These are phyloP conservation scores for Physcia stellaris DNA, from an alignment of 495 filamentous ascomycete genomes.

Conservation along the genomic window DNA sequence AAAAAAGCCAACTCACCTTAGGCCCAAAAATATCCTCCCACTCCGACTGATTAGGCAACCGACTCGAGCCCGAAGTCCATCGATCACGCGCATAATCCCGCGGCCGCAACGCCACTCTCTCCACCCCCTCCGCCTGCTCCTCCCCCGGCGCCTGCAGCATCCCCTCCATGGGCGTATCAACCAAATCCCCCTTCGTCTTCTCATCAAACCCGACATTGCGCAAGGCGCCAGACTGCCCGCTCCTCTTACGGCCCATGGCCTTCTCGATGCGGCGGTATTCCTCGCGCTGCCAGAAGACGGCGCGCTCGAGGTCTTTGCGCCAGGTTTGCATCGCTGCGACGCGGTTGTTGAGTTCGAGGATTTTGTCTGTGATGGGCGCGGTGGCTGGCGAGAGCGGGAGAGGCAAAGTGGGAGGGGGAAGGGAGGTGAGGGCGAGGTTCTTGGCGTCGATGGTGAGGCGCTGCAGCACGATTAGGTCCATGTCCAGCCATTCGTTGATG, in stretches of 20 bases:
- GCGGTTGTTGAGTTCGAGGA: not conserved
- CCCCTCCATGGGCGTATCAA: not conserved
- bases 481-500: conserved; percentile 10
- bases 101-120: not conserved
- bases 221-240: not conserved
- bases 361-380: not conserved
- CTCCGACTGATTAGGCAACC: conserved; percentile 3
- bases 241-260: not conserved
- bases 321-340: not conserved
- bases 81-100: not conserved
- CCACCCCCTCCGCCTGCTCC: too few species aligned
- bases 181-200: conserved; percentile 1
- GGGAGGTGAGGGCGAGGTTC: not conserved
- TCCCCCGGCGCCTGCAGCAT: too few species aligned
- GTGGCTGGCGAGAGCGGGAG: not conserved
- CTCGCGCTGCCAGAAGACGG: conserved; percentile 1
- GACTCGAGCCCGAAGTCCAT: too few species aligned
- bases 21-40: conserved; percentile 7
- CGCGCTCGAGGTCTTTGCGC: conserved; percentile 1
- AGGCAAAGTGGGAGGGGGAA: not conserved
- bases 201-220: too few species aligned
- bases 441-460: not conserved
- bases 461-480: conserved; percentile 2
- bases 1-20: too few species aligned
- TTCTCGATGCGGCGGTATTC: not conserved